phyloP scores from a whole-genome alignment of 345 rosid genomes.

The Tarenaya hassleriana region DNA sequence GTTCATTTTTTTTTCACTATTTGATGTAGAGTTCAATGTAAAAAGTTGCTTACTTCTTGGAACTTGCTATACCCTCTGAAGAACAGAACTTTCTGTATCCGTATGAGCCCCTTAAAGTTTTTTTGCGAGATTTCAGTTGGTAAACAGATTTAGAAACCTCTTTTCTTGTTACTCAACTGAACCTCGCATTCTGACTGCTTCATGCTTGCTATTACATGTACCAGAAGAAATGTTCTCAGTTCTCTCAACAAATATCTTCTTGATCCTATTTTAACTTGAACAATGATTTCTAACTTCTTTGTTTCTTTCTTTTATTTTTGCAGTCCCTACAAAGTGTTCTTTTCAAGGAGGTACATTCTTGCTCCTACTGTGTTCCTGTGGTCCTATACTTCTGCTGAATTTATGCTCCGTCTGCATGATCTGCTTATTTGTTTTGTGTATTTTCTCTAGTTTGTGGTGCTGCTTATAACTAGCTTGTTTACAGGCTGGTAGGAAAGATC shows the following conservation, averaged over 20 bases:
- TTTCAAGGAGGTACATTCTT: slow-evolving; percentile 74
- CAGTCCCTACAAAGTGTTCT: slow-evolving; percentile 98
- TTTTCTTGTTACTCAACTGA: too few relatives aligned
- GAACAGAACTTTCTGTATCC: too few relatives aligned
- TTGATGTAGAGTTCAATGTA: neutral
- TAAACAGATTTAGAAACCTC: too few relatives aligned
- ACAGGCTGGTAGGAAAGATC: slow-evolving; percentile 96
- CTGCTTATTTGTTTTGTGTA: slow-evolving; percentile 3
- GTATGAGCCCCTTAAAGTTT: too few relatives aligned
- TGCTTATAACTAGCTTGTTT: slow-evolving; percentile 26
- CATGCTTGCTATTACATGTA: too few relatives aligned
- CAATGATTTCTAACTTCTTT: slow-evolving; percentile 21
- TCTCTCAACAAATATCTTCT: neutral
- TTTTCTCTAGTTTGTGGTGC: slow-evolving; percentile 4
- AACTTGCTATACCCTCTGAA: too few relatives aligned
- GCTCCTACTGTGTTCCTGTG: slow-evolving; percentile 1
- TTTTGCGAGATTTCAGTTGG: too few relatives aligned
- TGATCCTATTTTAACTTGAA: slow-evolving; percentile 2
- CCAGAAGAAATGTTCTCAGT: neutral
- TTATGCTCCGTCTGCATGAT: neutral
- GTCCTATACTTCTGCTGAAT: neutral
- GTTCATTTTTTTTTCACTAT: too few relatives aligned
- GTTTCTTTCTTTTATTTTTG: slow-evolving; percentile 26
- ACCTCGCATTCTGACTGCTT: too few relatives aligned
- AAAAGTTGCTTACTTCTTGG: neutral